These are phyloP conservation scores for Hypericum perforatum DNA, from an alignment of 345 rosid genomes.

Conservation along the genomic window DNA sequence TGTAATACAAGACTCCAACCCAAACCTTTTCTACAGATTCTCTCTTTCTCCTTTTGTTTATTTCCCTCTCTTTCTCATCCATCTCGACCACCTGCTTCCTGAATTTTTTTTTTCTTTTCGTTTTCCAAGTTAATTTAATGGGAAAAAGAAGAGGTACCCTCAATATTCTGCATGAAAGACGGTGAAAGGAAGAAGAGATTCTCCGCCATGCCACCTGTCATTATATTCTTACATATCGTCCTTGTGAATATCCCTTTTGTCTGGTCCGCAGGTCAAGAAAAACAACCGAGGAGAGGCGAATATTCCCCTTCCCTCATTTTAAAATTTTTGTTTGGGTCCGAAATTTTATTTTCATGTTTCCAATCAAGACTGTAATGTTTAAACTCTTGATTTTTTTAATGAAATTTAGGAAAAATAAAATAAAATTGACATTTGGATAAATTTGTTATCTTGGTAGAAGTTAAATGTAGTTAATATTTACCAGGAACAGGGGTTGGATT, in stretches of 20 bases:
- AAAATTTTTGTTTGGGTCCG: no score
- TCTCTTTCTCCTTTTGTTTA: no score
- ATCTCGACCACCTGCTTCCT: no score
- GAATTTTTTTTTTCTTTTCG: background rate
- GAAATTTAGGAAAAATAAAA: no score
- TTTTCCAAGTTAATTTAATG: background rate
- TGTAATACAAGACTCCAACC: constrained; percentile 29
- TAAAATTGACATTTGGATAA: no score
- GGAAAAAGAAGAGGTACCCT: background rate
- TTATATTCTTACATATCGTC: constrained; percentile 30
- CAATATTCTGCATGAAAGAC: background rate
- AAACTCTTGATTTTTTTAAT: no score
- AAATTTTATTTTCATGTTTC: no score
- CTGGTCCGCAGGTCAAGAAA: constrained; percentile 15
- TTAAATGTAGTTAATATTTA: no score
- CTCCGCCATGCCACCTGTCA: constrained; percentile 44
- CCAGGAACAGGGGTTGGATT: no score
- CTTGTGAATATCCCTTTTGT: constrained; percentile 68
- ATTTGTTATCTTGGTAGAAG: no score
- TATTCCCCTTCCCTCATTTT: constrained; percentile 23
- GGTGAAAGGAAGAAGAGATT: constrained; percentile 21
- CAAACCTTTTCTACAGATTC: constrained; percentile 21
- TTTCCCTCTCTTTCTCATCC: no score
- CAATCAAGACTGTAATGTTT: no score
- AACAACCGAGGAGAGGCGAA: constrained; percentile 6